These are phyloP conservation scores for Leucosporidium scottii DNA, from an alignment of 768 basidiomycete species.

Conservation along the genomic window DNA sequence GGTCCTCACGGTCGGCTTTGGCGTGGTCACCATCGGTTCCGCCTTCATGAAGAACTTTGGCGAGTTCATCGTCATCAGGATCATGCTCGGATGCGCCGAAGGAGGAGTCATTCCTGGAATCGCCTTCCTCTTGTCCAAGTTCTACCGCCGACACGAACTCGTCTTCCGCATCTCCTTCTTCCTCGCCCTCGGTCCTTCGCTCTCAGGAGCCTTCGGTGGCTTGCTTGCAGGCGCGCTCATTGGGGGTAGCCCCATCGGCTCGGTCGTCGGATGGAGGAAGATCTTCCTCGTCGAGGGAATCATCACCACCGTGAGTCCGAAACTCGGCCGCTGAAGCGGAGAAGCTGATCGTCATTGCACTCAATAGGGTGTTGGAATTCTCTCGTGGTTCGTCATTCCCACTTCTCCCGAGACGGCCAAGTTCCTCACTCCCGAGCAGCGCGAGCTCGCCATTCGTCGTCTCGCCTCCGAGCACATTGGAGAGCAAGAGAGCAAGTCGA, in stretches of 20 bases:
- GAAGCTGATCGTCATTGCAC: neutral
- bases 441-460: slow-evolving; percentile 58
- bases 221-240: slow-evolving; percentile 25
- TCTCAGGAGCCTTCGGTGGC: slow-evolving; percentile 18
- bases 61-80: slow-evolving; percentile 20
- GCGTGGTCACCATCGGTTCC: slow-evolving; percentile 15
- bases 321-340: no score
- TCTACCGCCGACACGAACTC: slow-evolving; percentile 20
- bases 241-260: neutral
- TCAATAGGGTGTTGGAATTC: slow-evolving; percentile 47
- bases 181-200: slow-evolving; percentile 25
- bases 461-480: slow-evolving; percentile 61
- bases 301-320: slow-evolving; percentile 10
- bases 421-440: slow-evolving; percentile 50
- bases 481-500: slow-evolving; percentile 56
- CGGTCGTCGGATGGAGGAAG: slow-evolving; percentile 23
- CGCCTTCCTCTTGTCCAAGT: slow-evolving; percentile 17
- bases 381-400: slow-evolving; percentile 56
- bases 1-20: slow-evolving; percentile 15
- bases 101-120: slow-evolving; percentile 31
- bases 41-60: slow-evolving; percentile 21
- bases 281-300: slow-evolving; percentile 24
- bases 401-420: slow-evolving; percentile 64
- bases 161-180: slow-evolving; percentile 28
- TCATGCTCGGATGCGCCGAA: slow-evolving; percentile 23